Percentiles rank a stretch among this genome's conserved stretches.
Evolutionary conservation across 805 yeast genomes (phyloP).

Genomic region (Starmerella potacharoeniae): DNA sequence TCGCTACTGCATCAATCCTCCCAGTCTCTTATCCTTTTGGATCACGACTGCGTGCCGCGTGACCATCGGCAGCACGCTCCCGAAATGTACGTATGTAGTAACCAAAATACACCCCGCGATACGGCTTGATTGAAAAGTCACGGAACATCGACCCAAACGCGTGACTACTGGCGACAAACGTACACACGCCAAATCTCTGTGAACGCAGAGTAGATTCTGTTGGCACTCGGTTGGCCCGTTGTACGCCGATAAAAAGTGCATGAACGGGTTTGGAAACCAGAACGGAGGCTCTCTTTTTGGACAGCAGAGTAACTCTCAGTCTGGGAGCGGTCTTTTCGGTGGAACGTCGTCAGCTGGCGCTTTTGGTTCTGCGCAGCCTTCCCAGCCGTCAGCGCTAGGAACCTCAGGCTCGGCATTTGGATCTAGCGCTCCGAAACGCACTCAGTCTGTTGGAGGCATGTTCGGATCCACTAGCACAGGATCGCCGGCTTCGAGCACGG

Average conservation of each 20-base stretch:
- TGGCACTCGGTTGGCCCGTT: neutral
- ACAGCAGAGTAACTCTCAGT: neutral
- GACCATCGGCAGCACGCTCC: neutral
- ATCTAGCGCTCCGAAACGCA: neutral
- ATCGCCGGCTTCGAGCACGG: neutral
- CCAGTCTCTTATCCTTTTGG: neutral
- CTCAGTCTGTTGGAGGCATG: neutral
- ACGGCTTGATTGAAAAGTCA: neutral
- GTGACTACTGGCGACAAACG: neutral
- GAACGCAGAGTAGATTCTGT: neutral
- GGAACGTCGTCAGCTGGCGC: neutral
- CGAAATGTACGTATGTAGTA: neutral
- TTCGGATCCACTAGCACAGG: neutral
- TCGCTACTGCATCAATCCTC: neutral
- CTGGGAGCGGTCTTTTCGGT: constrained; percentile 1
- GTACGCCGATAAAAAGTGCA: neutral
- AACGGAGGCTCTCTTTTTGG: neutral
- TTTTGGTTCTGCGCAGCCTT: neutral
- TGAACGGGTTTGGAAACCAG: constrained; percentile 5
- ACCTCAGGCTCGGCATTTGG: neutral
- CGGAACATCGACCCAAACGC: neutral
- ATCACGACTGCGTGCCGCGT: neutral
- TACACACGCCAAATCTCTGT: constrained; percentile 1
- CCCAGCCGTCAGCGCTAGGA: neutral
- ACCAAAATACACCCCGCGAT: neutral